A percentile compares a stretch with the other conserved stretches of the same genome.
Conservation (phyloP, 208 protist species). For the Porcisia hertigi region DNA sequence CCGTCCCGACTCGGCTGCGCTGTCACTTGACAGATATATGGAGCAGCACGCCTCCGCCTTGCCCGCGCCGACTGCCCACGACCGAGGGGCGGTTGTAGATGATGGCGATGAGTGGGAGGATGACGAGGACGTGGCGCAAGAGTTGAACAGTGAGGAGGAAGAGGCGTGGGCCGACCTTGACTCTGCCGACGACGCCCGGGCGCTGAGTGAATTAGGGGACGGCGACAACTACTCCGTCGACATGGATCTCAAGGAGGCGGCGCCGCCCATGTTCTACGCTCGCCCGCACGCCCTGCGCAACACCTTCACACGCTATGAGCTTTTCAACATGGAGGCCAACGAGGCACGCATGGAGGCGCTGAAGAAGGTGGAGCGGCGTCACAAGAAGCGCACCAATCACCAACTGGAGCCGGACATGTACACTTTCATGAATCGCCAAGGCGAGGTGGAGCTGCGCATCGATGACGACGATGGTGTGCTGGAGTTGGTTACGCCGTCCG, state of each 20-base stretch:
- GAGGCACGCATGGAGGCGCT: conserved; percentile 37
- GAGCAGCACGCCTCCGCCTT: conserved; percentile 12
- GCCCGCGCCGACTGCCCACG: neutral
- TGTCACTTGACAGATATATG: conserved; percentile 32
- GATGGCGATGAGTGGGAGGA: conserved; percentile 40
- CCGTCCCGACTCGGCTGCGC: conserved; percentile 30
- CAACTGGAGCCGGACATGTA: conserved; percentile 75
- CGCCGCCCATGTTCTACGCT: conserved; percentile 69
- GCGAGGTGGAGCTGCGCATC: conserved; percentile 84
- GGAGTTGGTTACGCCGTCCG: conserved; percentile 42
- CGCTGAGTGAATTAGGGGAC: conserved; percentile 29
- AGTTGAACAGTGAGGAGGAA: conserved; percentile 69
- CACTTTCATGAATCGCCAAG: conserved; percentile 77
- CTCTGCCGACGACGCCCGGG: conserved; percentile 40
- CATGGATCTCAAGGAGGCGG: conserved; percentile 35
- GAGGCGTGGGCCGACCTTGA: conserved; percentile 74
- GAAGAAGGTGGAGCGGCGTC: conserved; percentile 36
- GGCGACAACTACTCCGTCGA: conserved; percentile 38
- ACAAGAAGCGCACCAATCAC: conserved; percentile 69
- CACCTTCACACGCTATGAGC: conserved; percentile 63
- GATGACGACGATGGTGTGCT: conserved; percentile 90
- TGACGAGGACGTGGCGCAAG: conserved; percentile 33
- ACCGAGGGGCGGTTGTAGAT: conserved; percentile 6
- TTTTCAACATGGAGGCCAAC: conserved; percentile 82
- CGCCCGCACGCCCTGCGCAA: conserved; percentile 46